phyloP scores from a whole-genome alignment of 2,329 filamentous ascomycete genomes.

The Pseudogymnoascus sp. region DNA sequence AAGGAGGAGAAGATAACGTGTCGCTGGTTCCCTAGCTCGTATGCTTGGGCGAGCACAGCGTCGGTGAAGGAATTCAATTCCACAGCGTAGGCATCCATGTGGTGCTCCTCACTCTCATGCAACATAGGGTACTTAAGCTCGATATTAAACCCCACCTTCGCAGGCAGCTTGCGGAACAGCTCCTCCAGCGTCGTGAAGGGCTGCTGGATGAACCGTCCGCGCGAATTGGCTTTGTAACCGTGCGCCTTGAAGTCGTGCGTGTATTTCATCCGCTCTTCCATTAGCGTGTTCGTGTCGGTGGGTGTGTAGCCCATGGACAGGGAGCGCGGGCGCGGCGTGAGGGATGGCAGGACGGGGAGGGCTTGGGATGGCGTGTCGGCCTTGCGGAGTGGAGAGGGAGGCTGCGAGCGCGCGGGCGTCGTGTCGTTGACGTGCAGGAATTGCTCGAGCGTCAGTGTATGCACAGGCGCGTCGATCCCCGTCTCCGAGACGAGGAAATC shows the following conservation, averaged over 20 bases:
- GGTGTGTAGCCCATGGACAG: slow-evolving; percentile 26
- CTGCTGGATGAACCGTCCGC: slow-evolving; percentile 90
- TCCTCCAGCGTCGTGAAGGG: slow-evolving; percentile 94
- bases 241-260: slow-evolving; percentile 91
- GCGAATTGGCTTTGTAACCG: slow-evolving; percentile 91
- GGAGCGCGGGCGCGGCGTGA: slow-evolving; percentile 26
- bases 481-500: slow-evolving; percentile 98
- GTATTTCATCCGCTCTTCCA: slow-evolving; percentile 87
- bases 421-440: slow-evolving; percentile 70
- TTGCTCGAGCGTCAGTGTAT: slow-evolving; percentile 89
- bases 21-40: slow-evolving; percentile 63
- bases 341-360: slow-evolving; percentile 15
- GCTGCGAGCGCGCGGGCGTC: slow-evolving; percentile 34
- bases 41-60: slow-evolving; percentile 82
- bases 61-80: slow-evolving; percentile 97
- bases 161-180: slow-evolving; percentile 77
- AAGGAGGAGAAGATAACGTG: slow-evolving; percentile 97
- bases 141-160: slow-evolving; percentile 89
- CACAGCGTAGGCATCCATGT: slow-evolving; percentile 94
- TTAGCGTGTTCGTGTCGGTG: slow-evolving; percentile 20
- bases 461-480: slow-evolving; percentile 91
- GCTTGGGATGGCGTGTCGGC: slow-evolving; percentile 19
- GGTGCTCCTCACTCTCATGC: slow-evolving; percentile 86
- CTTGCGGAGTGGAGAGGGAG: slow-evolving; percentile 35
- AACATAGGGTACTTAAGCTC: slow-evolving; percentile 99